Evolutionary conservation across 805 yeast species (phyloP), one percentile per base, ranked within the genome.

Genomic region (Pichia occidentalis): DNA sequence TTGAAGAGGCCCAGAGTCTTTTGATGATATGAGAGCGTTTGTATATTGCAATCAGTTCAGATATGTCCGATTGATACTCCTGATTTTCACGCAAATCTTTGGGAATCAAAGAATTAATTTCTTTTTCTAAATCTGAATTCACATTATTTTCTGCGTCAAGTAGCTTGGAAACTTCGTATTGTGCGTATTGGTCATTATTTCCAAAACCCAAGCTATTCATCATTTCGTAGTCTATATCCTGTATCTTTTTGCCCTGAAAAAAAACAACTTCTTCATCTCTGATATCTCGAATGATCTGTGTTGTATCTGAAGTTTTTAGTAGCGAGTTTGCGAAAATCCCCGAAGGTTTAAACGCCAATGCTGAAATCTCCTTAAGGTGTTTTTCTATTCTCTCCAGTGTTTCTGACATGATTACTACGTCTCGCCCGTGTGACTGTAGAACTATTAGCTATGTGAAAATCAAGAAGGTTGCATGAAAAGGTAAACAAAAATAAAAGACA

Each of bases 301-400:
- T 45, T 10, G 49, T 40, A 29, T 39, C 46, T 1, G n/a, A 19
- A 4, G 44, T 43, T 22, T 45, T 39, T 1, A 45, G 19, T 10
- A 45, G 24, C 5, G 49, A 42, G 20, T 45, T 45, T n/a, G 45
- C 33, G 20, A 45, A 45, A 6, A 42, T 40, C 1, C 44, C 37
- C 6, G 44, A 32, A 12, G 25, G 19, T 30, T 39, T 37, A 24
- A 31, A 45, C 3, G 32, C 28, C 10, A 37, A 13, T 3, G 10
- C n/a, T 4, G 24, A 12, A 11, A 41, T 18, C 10, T 26, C 29
- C n/a, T 29, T 16, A 19, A n/a, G 24, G 6, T 25, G 9, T 9
- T 37, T 30, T 3, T 25, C 19, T 22, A 37, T 16, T n/a, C 24
- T 25, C 7, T 36, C 12, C 16, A 39, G 9, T 11, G 17, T 14